Base-by-base conservation (phyloP, 2,329 filamentous ascomycete species). In the Lecanicillium sp. region DNA sequence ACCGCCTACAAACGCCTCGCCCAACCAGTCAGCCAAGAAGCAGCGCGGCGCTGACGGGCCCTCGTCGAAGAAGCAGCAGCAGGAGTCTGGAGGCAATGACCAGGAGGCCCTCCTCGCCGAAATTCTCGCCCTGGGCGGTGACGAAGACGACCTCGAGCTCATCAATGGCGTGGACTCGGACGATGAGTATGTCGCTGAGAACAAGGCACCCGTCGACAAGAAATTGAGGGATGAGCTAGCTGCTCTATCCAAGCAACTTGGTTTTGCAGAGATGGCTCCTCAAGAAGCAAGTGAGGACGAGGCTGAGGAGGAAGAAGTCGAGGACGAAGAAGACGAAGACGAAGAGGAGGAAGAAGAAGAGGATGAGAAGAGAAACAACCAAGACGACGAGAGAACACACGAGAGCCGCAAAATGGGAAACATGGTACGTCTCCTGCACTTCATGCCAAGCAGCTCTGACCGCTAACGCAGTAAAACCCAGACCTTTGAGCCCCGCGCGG, bases 121-220 rank as follows among this genome's bases (percentile, higher is more conserved):
- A 51, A 84, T 84, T 44, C 66, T 70, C 46, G 76, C 75, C 12
- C 62, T 84, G 2, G 80, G 79, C 4, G 80, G 80, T 12, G 77
- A 81, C 38, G 75, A 83, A 55, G 68, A 76, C 30, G 80, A 84
- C 46, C 55, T 81, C 31, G 72, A 76, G 27, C 67, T 84, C 25
- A 70, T 84, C 38, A 72, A 68, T 30, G 74, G 72, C 42, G 60
- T 65, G 11, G 60, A 64, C 25, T 68, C 65, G 4, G 62, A 65
- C 40, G 60, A 63, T 36, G 59, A 54, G 15, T 50, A 53, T 30
- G 47, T 44, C n/a, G 51, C 55, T 31, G 54, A 47, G 27, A 49
- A 50, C 25, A 58, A 58, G 33, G 56, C 54, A 27, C 50, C 59
- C 13, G 49, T 63, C 5, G 70, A 73, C 42, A 71, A 70, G 52